Base-by-base conservation (phyloP, 768 basidiomycete genomes). In the Rhizopogon sp. region DNA sequence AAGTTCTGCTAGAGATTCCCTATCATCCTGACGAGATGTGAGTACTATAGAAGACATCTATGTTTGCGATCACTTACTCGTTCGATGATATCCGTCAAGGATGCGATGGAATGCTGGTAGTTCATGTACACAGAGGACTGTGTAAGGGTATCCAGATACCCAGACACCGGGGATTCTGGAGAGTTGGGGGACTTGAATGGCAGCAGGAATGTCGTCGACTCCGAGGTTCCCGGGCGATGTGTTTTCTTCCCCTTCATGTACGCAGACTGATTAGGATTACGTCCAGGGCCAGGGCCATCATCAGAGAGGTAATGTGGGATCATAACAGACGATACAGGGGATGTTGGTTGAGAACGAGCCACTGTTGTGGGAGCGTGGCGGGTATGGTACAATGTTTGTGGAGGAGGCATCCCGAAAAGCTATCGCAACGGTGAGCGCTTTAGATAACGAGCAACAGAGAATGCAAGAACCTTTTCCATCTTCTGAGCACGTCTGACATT, bases 371-470 rank as follows among this genome's bases (percentile, higher is more conserved):
- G 75, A 35, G 67, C 72, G 29, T 76, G 76, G 39, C 84, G 82
- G 10, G 87, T 85, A 69, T 84, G 85, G 64, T 83, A 93, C n/a
- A 93, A 76, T 1, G 78, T 81, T 58, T 89, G 87, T 2, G 90
- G 90, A 35, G 91, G 91, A 4, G 82, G 83, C 28, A 84, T 82
- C 53, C 90, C 90, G 63, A 93, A 93, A 60, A 93, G 79, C 90
- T 93, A 64, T 7, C 13, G 47, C 43, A 52, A 40, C 41, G 22
- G 53, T 44, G 59, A 59, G 43, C 22, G 22, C 33, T 29, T 44
- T 29, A 20, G 29, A 50, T 5, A 8, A 25, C 25, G 28, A 11
- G 37, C 37, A 40, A 29, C 43, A 33, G 14, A 5, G 3, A 45
- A 20, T 16, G 9, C 40, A 66, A 77, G 31, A 53, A 88, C 90